These are phyloP conservation scores for Hypoxylon sp. DNA, from an alignment of 2,329 filamentous ascomycete genomes.

Conservation along the genomic window DNA sequence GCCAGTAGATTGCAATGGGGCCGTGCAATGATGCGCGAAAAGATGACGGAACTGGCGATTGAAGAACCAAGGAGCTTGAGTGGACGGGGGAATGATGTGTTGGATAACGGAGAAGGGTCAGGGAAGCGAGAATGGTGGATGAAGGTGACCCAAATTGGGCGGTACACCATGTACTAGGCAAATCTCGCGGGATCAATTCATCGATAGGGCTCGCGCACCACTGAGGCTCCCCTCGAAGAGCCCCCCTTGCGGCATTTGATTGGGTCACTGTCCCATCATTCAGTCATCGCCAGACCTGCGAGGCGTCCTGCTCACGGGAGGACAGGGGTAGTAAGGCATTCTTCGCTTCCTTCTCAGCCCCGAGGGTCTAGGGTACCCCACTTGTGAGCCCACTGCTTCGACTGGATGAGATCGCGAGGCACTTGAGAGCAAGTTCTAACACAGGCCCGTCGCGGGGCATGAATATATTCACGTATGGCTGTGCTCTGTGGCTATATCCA, in stretches of 20 bases:
- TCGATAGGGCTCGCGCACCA: constrained; percentile 37
- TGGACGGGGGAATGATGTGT: constrained; percentile 6
- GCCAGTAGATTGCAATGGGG: constrained; percentile 37
- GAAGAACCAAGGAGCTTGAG: constrained; percentile 16
- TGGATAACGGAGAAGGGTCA: constrained; percentile 20
- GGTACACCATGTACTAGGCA: constrained; percentile 26
- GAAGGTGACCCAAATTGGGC: constrained; percentile 37
- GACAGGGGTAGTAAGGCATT: constrained; percentile 40
- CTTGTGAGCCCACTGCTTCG: constrained; percentile 31
- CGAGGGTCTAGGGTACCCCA: constrained; percentile 36
- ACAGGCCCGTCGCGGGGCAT: constrained; percentile 16
- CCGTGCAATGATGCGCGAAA: constrained; percentile 37
- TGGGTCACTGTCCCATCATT: constrained; percentile 28
- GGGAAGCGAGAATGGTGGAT: constrained; percentile 38
- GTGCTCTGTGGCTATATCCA: constrained; percentile 28
- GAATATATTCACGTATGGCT: constrained; percentile 22
- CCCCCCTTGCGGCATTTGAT: constrained; percentile 18
- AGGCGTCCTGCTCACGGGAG: constrained; percentile 32
- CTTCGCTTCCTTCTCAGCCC: constrained; percentile 42
- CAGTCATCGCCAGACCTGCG: constrained; percentile 36
- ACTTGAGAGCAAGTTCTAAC: constrained; percentile 25
- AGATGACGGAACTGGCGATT: constrained; percentile 19
- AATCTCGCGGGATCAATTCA: constrained; percentile 33
- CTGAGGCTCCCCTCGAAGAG: constrained; percentile 26
- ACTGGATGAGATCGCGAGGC: constrained; percentile 33